Conservation (phyloP, 1,139 yeast genomes). For the Hanseniaspora uvarum region DNA sequence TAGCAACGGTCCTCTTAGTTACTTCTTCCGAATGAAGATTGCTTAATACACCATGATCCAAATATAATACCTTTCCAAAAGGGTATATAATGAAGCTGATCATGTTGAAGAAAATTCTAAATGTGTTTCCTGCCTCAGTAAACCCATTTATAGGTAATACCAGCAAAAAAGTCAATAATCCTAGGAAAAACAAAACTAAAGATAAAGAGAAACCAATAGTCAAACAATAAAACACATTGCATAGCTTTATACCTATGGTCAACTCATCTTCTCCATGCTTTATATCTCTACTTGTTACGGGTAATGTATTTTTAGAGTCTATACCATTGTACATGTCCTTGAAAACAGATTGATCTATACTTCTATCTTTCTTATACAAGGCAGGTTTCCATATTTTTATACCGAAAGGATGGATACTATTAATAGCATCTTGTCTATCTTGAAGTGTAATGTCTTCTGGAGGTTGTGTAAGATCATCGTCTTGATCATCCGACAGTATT, state of each 20-base stretch:
- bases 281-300: conserved; percentile 23
- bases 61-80: conserved; percentile 11
- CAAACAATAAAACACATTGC: not conserved
- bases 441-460: conserved; percentile 51
- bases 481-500: conserved; percentile 17
- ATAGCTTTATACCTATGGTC: not conserved
- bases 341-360: conserved; percentile 85
- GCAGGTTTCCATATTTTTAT: conserved; percentile 98
- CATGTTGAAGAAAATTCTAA: conserved; percentile 6
- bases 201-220: conserved; percentile 1
- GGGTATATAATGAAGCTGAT: conserved; percentile 3
- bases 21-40: conserved; percentile 17
- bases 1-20: conserved; percentile 16
- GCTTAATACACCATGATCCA: conserved; percentile 1
- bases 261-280: conserved; percentile 18
- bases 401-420: conserved; percentile 95
- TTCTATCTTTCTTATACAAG: conserved; percentile 78
- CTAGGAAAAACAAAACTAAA: not conserved
- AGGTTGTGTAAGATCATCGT: conserved; percentile 43
- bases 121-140: not conserved
- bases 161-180: not conserved
- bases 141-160: conserved; percentile 7
- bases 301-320: not conserved
- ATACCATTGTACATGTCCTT: conserved; percentile 67
- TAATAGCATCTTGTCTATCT: conserved; percentile 92